Conservation (phyloP, 140 eudicot species). For the Ambrosia hybrid region DNA sequence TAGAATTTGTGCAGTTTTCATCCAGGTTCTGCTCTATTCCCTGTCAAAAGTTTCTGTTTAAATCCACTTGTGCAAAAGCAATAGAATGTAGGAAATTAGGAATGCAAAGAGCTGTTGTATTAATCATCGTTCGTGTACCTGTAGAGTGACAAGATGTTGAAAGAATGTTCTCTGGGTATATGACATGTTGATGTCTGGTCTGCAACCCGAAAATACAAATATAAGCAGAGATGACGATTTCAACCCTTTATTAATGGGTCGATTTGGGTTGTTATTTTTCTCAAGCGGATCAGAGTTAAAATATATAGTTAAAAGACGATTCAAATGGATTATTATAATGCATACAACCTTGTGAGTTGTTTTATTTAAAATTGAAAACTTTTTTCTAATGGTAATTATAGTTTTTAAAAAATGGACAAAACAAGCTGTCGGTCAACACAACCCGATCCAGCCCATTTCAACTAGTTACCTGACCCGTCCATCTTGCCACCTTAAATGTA, state of each 20-base stretch:
- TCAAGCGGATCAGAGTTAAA: neutral
- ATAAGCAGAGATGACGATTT: neutral
- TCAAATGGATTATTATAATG: neutral
- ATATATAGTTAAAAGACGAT: no score
- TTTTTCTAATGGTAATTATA: neutral
- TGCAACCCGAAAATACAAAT: constrained; percentile 36
- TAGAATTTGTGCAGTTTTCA: constrained; percentile 58
- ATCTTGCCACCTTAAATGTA: neutral
- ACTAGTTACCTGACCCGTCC: neutral
- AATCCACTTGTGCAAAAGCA: neutral
- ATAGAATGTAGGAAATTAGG: neutral
- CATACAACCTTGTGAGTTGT: neutral
- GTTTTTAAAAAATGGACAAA: neutral
- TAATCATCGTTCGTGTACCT: constrained; percentile 39
- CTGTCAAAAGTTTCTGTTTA: constrained; percentile 30
- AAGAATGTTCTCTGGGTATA: constrained; percentile 58
- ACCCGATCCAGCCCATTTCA: neutral
- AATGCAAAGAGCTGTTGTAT: neutral
- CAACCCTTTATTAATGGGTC: neutral
- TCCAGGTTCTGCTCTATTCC: constrained; percentile 71
- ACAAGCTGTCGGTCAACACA: neutral
- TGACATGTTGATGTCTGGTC: constrained; percentile 65
- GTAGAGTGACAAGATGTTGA: constrained; percentile 51
- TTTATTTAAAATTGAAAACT: neutral
- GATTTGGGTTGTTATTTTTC: neutral